Evolutionary conservation across 768 basidiomycete species (phyloP).

Genomic region (Leccinellum albellum): DNA sequence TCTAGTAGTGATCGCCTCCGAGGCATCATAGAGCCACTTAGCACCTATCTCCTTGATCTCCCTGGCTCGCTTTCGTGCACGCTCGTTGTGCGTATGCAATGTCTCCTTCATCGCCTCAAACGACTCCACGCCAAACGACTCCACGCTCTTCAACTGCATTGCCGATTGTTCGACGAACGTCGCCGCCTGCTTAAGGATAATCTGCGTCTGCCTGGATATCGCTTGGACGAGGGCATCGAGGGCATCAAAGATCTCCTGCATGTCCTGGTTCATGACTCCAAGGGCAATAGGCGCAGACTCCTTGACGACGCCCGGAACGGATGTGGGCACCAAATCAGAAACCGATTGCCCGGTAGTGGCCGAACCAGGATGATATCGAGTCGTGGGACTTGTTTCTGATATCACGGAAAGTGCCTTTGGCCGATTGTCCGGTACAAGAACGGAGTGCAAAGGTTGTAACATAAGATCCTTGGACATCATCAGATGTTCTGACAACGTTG

Average conservation of each 20-base stretch:
- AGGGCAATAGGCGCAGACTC: constrained; percentile 42
- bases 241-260: constrained; percentile 55
- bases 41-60: constrained; percentile 49
- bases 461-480: constrained; percentile 35
- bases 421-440: constrained; percentile 15
- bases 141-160: constrained; percentile 17
- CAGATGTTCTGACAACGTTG: constrained; percentile 26
- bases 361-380: constrained; percentile 9
- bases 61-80: constrained; percentile 50
- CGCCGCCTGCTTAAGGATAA: constrained; percentile 31
- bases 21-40: constrained; percentile 42
- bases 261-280: constrained; percentile 46
- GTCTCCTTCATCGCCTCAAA: constrained; percentile 36
- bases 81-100: constrained; percentile 47
- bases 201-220: constrained; percentile 43
- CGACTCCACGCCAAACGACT: constrained; percentile 40
- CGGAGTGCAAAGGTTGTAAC: constrained; percentile 31
- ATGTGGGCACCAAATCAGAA: constrained; percentile 35
- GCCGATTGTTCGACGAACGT: constrained; percentile 45
- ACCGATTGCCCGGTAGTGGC: constrained; percentile 11
- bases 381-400: constrained; percentile 14
- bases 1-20: constrained; percentile 38
- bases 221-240: constrained; percentile 54
- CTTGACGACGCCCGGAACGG: constrained; percentile 48
- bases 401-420: constrained; percentile 31